These are phyloP conservation scores for Russula emetica DNA, from an alignment of 768 basidiomycete genomes.

Conservation along the genomic window DNA sequence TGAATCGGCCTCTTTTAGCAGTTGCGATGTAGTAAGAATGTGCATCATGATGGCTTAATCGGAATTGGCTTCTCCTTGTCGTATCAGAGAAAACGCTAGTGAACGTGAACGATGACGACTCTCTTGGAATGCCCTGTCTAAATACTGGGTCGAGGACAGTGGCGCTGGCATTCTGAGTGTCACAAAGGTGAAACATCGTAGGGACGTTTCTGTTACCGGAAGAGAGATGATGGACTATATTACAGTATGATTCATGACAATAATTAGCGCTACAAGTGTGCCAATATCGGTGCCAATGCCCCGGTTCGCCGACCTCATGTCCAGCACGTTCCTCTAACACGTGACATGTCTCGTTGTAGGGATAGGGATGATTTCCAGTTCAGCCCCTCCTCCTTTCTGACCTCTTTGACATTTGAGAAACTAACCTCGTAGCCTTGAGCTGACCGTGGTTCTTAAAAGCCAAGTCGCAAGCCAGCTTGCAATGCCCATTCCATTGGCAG, in stretches of 20 bases:
- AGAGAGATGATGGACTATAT: neutral
- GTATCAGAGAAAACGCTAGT: neutral
- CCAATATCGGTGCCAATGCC: too few species aligned
- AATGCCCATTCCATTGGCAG: neutral
- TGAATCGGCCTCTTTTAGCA: neutral
- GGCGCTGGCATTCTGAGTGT: neutral
- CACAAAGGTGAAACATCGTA: neutral
- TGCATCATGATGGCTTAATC: constrained; percentile 1
- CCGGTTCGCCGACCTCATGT: neutral
- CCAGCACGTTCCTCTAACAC: neutral
- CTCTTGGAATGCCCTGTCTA: neutral
- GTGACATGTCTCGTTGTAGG: too few species aligned
- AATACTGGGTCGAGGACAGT: neutral
- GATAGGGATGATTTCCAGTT: too few species aligned
- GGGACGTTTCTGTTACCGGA: neutral
- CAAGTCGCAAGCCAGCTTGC: neutral
- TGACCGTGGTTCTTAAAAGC: neutral
- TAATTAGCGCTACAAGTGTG: neutral
- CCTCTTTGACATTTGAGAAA: too few species aligned
- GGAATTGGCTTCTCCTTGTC: neutral
- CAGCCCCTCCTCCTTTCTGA: too few species aligned
- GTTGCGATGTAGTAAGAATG: neutral
- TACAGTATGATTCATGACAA: too few species aligned
- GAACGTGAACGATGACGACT: neutral
- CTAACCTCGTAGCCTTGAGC: too few species aligned